phyloP scores from a whole-genome alignment of 331 rosid genomes.

The Ulmus americana region DNA sequence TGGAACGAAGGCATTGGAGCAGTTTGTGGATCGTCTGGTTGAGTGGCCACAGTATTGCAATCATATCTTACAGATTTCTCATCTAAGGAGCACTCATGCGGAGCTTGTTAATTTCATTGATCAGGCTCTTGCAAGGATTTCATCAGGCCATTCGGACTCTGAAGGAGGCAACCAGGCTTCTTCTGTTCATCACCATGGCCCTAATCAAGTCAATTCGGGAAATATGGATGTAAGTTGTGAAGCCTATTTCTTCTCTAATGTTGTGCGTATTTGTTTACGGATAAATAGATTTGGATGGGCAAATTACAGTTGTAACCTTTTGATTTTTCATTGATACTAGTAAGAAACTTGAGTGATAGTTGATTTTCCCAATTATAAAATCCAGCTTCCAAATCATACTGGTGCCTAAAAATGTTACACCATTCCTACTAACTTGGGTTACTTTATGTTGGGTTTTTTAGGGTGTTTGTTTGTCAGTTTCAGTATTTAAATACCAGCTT shows the following conservation, averaged over 20 bases:
- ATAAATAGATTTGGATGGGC: background rate
- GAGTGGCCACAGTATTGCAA: conserved; percentile 99
- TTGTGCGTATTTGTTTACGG: background rate
- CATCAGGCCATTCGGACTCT: conserved; percentile 66
- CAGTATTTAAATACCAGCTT: too few relatives aligned
- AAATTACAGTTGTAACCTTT: background rate
- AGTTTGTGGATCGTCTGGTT: conserved; percentile 88
- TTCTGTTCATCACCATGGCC: conserved; percentile 42
- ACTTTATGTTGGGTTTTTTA: too few relatives aligned
- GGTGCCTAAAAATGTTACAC: too few relatives aligned
- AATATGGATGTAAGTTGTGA: conserved; percentile 58
- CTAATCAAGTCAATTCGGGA: conserved; percentile 45
- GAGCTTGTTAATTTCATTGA: conserved; percentile 80
- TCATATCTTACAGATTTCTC: conserved; percentile 94
- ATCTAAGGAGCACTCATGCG: conserved; percentile 67
- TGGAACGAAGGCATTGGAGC: conserved; percentile 91
- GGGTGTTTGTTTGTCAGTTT: too few relatives aligned
- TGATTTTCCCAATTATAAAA: too few relatives aligned
- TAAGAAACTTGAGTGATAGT: too few relatives aligned
- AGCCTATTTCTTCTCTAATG: background rate
- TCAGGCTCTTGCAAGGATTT: conserved; percentile 79
- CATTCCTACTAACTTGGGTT: too few relatives aligned
- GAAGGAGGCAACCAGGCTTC: conserved; percentile 63
- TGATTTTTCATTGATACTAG: too few relatives aligned
- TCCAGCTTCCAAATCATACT: too few relatives aligned